Percentiles rank a stretch among this genome's conserved stretches.
phyloP scores from a whole-genome alignment of 345 rosid genomes.

The Heritiera littoralis region DNA sequence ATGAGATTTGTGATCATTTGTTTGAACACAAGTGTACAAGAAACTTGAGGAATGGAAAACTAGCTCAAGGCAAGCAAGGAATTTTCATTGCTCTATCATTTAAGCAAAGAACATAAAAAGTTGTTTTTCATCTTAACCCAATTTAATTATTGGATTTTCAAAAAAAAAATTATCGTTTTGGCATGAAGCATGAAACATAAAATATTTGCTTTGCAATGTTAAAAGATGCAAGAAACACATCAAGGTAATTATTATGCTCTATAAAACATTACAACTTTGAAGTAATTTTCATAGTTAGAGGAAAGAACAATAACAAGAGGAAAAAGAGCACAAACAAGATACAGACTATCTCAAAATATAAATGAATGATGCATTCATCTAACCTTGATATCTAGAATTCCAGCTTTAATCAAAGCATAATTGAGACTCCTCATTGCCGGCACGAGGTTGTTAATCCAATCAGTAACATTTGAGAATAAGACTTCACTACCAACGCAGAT shows the following conservation, averaged over 20 bases:
- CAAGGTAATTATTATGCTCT: background rate
- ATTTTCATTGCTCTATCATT: background rate
- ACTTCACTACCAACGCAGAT: slow-evolving; percentile 78
- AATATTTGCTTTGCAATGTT: background rate
- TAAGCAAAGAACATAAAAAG: background rate
- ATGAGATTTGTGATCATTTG: background rate
- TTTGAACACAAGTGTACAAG: background rate
- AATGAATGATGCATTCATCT: background rate
- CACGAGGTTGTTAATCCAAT: slow-evolving; percentile 53
- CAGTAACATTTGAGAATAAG: slow-evolving; percentile 41
- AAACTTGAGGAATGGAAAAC: background rate
- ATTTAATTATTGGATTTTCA: background rate
- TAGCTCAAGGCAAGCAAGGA: slow-evolving; percentile 14
- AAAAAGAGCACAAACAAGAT: background rate
- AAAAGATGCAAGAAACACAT: background rate
- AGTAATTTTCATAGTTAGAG: background rate
- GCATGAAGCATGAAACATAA: background rate
- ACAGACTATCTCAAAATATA: background rate
- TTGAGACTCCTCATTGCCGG: slow-evolving; percentile 72
- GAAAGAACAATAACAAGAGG: background rate
- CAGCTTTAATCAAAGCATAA: slow-evolving; percentile 59
- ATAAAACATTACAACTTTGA: background rate
- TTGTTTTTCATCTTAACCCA: background rate
- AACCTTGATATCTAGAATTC: slow-evolving; percentile 66
- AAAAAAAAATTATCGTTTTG: background rate